Evolutionary conservation across 805 yeast genomes (phyloP).

Genomic region (Candida nitratophila): DNA sequence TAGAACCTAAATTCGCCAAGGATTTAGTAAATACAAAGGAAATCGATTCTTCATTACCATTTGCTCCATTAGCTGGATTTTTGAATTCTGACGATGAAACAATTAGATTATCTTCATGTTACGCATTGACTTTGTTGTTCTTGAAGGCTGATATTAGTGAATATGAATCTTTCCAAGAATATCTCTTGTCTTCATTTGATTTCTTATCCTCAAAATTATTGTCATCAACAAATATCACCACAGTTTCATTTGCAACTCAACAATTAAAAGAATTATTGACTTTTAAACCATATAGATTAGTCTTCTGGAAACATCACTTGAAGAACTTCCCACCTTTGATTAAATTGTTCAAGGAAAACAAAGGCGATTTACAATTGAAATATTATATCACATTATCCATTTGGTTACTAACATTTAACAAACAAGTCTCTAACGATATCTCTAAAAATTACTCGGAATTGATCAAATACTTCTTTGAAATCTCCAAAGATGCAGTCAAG

Average conservation of each 20-base stretch:
- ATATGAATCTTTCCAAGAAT: slow-evolving; percentile 21
- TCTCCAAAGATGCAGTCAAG: slow-evolving; percentile 79
- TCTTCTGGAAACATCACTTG: slow-evolving; percentile 39
- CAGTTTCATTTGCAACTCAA: slow-evolving; percentile 59
- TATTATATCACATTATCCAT: slow-evolving; percentile 70
- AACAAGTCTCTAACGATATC: slow-evolving; percentile 38
- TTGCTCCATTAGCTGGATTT: slow-evolving; percentile 42
- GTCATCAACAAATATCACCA: slow-evolving; percentile 35
- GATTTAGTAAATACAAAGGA: slow-evolving; percentile 32
- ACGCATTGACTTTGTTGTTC: slow-evolving; percentile 46
- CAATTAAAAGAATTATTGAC: slow-evolving; percentile 55
- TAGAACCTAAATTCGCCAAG: slow-evolving; percentile 15
- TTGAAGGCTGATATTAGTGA: slow-evolving; percentile 13
- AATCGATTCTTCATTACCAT: slow-evolving; percentile 42
- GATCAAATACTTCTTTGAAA: slow-evolving; percentile 43
- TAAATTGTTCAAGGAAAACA: slow-evolving; percentile 34
- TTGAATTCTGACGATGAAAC: slow-evolving; percentile 50
- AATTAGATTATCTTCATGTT: slow-evolving; percentile 47
- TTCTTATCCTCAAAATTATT: slow-evolving; percentile 21
- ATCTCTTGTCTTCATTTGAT: slow-evolving; percentile 32
- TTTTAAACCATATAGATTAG: slow-evolving; percentile 42
- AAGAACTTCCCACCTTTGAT: slow-evolving; percentile 44
- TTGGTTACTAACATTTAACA: slow-evolving; percentile 81
- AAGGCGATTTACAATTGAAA: slow-evolving; percentile 68
- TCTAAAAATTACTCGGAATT: slow-evolving; percentile 47